phyloP scores from a whole-genome alignment of 2,329 filamentous ascomycete genomes.

The Colletotrichum acutatum region DNA sequence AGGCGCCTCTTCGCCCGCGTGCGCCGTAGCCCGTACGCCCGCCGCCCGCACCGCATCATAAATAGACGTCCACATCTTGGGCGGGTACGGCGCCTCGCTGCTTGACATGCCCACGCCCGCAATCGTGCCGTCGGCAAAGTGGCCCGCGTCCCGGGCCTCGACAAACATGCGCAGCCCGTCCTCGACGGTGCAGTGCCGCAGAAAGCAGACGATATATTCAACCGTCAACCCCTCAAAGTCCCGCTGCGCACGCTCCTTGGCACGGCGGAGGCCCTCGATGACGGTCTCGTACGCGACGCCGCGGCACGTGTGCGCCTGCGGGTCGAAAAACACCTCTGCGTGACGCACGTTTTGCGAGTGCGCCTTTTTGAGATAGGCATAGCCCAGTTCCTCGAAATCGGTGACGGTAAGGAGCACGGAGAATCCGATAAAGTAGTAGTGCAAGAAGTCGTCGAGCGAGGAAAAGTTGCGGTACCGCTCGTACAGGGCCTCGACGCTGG shows the following conservation, averaged over 20 bases:
- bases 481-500: constrained; percentile 67
- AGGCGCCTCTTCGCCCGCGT: constrained; percentile 81
- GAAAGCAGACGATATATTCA: constrained; percentile 76
- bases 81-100: constrained; percentile 67
- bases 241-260: constrained; percentile 67
- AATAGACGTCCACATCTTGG: constrained; percentile 69
- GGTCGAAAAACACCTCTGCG: constrained; percentile 85
- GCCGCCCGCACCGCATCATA: constrained; percentile 62
- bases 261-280: constrained; percentile 70
- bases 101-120: constrained; percentile 75
- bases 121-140: constrained; percentile 64
- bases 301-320: constrained; percentile 76
- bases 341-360: constrained; percentile 74
- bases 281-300: constrained; percentile 73
- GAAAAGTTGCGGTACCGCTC: constrained; percentile 75
- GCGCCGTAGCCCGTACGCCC: constrained; percentile 71
- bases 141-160: constrained; percentile 47
- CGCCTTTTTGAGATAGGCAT: constrained; percentile 76
- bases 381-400: constrained; percentile 81
- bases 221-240: constrained; percentile 72
- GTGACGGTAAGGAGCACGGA: constrained; percentile 70
- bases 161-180: constrained; percentile 62
- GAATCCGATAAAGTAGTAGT: constrained; percentile 84
- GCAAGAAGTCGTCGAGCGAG: constrained; percentile 80
- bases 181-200: constrained; percentile 73